A percentile compares a stretch with the other conserved stretches of the same genome.
phyloP scores from a whole-genome alignment of 2,329 filamentous ascomycete species.

The Colletotrichum sp. region DNA sequence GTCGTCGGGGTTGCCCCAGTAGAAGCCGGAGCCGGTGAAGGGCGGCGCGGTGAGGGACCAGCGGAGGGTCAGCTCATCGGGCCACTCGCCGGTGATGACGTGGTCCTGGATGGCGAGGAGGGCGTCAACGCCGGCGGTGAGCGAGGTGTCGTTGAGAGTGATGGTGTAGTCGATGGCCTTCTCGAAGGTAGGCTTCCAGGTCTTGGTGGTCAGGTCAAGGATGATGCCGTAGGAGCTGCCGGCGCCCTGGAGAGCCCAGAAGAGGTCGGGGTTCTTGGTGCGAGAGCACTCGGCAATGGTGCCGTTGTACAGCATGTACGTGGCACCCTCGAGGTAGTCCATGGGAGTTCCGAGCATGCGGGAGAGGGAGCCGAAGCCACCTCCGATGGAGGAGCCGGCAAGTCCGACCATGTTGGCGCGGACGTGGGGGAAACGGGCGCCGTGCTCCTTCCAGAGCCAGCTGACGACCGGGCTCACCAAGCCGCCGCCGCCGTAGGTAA shows the following conservation, averaged over 20 bases:
- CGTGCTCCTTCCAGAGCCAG: conserved; percentile 19
- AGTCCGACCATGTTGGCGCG: conserved; percentile 20
- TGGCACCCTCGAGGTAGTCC: conserved; percentile 16
- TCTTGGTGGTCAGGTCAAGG: conserved; percentile 15
- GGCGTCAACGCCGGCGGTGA: conserved; percentile 4
- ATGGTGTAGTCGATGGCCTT: conserved; percentile 19
- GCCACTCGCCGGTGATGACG: conserved; percentile 11
- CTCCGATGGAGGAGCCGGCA: conserved; percentile 16
- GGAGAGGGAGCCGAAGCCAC: conserved; percentile 20
- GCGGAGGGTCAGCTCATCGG: conserved; percentile 19
- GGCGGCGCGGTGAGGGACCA: conserved; percentile 16
- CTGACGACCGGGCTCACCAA: conserved; percentile 20
- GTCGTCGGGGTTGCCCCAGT: conserved; percentile 19
- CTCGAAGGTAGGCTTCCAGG: conserved; percentile 4
- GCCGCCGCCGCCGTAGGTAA: conserved; percentile 17
- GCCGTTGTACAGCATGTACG: conserved; percentile 24
- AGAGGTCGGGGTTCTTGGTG: conserved; percentile 20
- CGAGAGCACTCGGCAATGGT: conserved; percentile 16
- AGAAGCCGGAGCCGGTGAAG: conserved; percentile 19
- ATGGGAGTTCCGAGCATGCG: conserved; percentile 21
- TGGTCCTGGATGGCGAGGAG: conserved; percentile 19
- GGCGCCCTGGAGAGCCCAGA: conserved; percentile 23
- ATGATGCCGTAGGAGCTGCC: conserved; percentile 22
- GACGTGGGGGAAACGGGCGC: conserved; percentile 21
- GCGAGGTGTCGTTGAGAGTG: conserved; percentile 7